phyloP scores from a whole-genome alignment of 2,329 filamentous ascomycete genomes.

The Cytospora mali region DNA sequence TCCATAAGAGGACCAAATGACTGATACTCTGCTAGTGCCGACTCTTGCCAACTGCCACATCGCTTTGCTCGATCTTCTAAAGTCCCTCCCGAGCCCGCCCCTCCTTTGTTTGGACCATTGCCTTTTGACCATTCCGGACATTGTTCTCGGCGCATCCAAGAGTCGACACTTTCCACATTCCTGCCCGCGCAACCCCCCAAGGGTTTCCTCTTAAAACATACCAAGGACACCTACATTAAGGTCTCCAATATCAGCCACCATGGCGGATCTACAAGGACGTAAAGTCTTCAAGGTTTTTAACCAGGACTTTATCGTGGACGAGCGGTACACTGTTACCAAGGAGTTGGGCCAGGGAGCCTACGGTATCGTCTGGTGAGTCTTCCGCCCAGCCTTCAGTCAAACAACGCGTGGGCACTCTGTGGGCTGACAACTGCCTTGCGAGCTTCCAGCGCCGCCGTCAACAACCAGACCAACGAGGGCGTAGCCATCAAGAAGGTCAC shows the following conservation, averaged over 20 bases:
- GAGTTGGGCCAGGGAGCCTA: constrained; percentile 98
- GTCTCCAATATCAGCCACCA: constrained; percentile 23
- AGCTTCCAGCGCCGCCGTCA: constrained; percentile 76
- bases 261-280: constrained; percentile 52
- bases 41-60: background rate
- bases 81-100: background rate
- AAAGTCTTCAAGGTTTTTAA: constrained; percentile 99
- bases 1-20: background rate
- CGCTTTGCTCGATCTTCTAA: constrained; percentile 1
- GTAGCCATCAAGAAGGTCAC: constrained; percentile 99
- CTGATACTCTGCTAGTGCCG: background rate
- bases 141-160: constrained; percentile 1
- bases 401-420: background rate
- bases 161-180: background rate
- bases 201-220: background rate
- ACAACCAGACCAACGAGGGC: constrained; percentile 86
- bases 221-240: background rate
- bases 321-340: constrained; percentile 98
- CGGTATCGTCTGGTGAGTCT: constrained; percentile 92
- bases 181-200: background rate
- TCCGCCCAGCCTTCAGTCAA: background rate
- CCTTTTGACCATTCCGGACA: constrained; percentile 12
- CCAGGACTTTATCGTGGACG: constrained; percentile 98
- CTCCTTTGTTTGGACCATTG: constrained; percentile 20
- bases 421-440: constrained; percentile 13